Conservation (phyloP, 495 filamentous ascomycete species). For the Bathelium albidoporum region DNA sequence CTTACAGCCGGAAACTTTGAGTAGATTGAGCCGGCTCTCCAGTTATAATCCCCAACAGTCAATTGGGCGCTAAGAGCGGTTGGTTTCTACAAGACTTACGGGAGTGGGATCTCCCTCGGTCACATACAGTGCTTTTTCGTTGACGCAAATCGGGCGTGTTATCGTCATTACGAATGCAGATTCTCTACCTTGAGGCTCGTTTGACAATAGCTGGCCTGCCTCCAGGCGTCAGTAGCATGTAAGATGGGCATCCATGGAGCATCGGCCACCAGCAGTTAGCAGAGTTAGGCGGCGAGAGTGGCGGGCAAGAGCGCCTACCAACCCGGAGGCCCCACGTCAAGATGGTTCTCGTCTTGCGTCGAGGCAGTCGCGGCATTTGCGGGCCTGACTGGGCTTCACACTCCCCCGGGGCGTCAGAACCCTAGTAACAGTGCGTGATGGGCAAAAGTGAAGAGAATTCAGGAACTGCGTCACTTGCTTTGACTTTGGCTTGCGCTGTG, state of each 20-base stretch:
- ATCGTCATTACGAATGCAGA: too few species aligned
- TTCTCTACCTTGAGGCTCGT: too few species aligned
- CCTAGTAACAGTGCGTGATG: too few species aligned
- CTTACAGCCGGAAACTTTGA: too few species aligned
- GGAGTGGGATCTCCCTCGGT: background rate
- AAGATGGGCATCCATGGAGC: background rate
- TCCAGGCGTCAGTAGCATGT: background rate
- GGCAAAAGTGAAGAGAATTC: too few species aligned
- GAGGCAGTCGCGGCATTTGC: background rate
- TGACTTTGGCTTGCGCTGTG: background rate
- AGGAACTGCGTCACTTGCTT: too few species aligned
- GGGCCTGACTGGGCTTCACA: background rate
- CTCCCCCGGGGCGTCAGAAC: too few species aligned
- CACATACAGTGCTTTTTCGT: background rate
- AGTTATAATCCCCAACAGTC: background rate
- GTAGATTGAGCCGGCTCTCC: too few species aligned
- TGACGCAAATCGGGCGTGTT: too few species aligned
- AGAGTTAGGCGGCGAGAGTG: background rate
- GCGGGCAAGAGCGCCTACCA: background rate
- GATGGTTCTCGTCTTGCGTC: background rate
- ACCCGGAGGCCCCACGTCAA: slow-evolving; percentile 1
- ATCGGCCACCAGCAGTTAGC: background rate
- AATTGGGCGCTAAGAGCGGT: background rate
- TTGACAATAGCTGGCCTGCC: too few species aligned
- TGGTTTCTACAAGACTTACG: background rate